These are phyloP conservation scores for Solanum piurae DNA, from an alignment of 257 asterid genomes.

Conservation along the genomic window DNA sequence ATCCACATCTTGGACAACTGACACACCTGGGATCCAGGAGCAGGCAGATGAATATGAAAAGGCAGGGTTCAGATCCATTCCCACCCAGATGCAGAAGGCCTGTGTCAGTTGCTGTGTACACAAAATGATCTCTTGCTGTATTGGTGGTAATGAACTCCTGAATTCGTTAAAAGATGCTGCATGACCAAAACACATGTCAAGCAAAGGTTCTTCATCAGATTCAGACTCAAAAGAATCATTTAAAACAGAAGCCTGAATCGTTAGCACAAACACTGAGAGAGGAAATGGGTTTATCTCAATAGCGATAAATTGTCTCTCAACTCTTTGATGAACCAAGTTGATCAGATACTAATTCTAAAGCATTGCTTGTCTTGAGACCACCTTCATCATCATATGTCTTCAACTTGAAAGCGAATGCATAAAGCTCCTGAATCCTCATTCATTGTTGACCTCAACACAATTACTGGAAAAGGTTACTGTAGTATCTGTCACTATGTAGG, in stretches of 20 bases:
- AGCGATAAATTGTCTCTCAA: conserved; percentile 23
- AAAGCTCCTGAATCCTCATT: no score
- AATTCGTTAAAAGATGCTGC: conserved; percentile 31
- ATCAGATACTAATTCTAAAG: conserved; percentile 16
- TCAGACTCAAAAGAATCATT: conserved; percentile 41
- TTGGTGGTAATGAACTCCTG: conserved; percentile 25
- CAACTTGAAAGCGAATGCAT: no score
- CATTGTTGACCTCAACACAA: no score
- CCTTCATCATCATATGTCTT: background rate
- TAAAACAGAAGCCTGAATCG: conserved; percentile 31
- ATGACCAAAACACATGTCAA: conserved; percentile 28
- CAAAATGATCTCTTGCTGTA: conserved; percentile 30
- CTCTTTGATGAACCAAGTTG: conserved; percentile 14
- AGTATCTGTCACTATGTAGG: no score
- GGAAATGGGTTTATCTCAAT: conserved; percentile 51
- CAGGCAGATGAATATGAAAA: conserved; percentile 29
- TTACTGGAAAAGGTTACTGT: no score
- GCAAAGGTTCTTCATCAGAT: conserved; percentile 29
- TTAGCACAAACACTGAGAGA: conserved; percentile 25
- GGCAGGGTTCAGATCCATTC: conserved; percentile 17
- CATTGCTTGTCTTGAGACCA: conserved; percentile 16
- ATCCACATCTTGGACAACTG: conserved; percentile 16
- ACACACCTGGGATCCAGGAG: conserved; percentile 3
- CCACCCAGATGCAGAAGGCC: conserved; percentile 27
- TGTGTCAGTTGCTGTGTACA: conserved; percentile 24